Conservation (phyloP, 2,329 filamentous ascomycete species). For the Epichloe hybrida region DNA sequence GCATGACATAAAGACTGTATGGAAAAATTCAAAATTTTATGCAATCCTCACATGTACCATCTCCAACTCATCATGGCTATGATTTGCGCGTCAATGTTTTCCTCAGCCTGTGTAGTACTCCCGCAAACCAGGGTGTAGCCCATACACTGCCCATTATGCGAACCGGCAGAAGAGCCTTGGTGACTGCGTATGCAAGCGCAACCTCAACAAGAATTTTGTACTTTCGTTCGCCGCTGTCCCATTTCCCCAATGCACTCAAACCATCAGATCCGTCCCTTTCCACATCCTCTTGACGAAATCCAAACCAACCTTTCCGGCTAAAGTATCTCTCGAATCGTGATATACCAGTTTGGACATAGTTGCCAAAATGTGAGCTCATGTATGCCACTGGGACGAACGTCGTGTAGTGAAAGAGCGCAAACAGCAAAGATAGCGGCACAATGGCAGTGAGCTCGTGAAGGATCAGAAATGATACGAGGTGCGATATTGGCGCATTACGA, state of each 20-base stretch:
- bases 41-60: neutral
- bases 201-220: constrained; percentile 53
- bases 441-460: constrained; percentile 88
- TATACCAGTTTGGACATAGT: constrained; percentile 47
- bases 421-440: constrained; percentile 61
- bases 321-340: constrained; percentile 67
- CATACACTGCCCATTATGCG: constrained; percentile 69
- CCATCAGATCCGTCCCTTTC: constrained; percentile 8
- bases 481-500: constrained; percentile 63
- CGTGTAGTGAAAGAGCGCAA: constrained; percentile 67
- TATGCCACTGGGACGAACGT: constrained; percentile 53
- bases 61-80: constrained; percentile 6
- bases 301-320: constrained; percentile 68
- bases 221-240: constrained; percentile 27
- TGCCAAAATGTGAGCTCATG: constrained; percentile 35
- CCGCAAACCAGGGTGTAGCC: constrained; percentile 87
- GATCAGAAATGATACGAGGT: constrained; percentile 74
- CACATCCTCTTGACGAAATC: constrained; percentile 30
- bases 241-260: constrained; percentile 20
- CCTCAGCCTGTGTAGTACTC: constrained; percentile 37
- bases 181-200: constrained; percentile 81
- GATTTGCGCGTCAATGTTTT: constrained; percentile 16
- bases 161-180: constrained; percentile 69
- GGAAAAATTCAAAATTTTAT: neutral
- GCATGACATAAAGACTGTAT: constrained; percentile 2